Evolutionary conservation across 2,329 filamentous ascomycete genomes (phyloP).

Genomic region (Ophiostoma triangulosporum): DNA sequence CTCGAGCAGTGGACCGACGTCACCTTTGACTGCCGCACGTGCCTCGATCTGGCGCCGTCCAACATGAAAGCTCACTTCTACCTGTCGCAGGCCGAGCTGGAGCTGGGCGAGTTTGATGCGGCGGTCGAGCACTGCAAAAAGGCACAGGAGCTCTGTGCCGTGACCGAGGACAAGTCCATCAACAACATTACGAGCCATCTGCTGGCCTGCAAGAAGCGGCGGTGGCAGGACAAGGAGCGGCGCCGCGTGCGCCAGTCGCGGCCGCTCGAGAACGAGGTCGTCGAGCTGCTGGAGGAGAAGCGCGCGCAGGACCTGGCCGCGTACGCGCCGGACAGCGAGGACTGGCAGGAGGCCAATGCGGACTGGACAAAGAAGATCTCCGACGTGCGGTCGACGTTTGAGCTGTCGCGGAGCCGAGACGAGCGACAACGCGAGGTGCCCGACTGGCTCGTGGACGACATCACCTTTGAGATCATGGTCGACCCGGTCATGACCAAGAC

Average conservation of each 20-base stretch:
- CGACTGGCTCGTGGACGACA: slow-evolving; percentile 65
- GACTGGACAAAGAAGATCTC: slow-evolving; percentile 35
- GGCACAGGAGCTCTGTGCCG: slow-evolving; percentile 59
- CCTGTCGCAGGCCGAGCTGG: slow-evolving; percentile 71
- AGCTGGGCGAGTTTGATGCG: slow-evolving; percentile 55
- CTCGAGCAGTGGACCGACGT: slow-evolving; percentile 60
- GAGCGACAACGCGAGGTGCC: slow-evolving; percentile 48
- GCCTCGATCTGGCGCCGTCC: slow-evolving; percentile 50
- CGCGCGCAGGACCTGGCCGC: slow-evolving; percentile 22
- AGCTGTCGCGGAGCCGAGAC: slow-evolving; percentile 30
- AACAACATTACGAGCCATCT: slow-evolving; percentile 60
- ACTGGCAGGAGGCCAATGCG: slow-evolving; percentile 27
- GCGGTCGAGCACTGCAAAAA: slow-evolving; percentile 55
- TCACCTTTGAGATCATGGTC: slow-evolving; percentile 60
- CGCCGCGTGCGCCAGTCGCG: slow-evolving; percentile 40
- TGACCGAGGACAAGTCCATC: slow-evolving; percentile 50
- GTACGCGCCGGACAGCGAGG: slow-evolving; percentile 33
- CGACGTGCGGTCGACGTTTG: slow-evolving; percentile 35
- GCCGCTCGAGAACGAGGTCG: slow-evolving; percentile 46
- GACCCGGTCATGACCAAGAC: slow-evolving; percentile 67
- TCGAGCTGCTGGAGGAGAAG: slow-evolving; percentile 36
- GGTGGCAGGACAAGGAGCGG: slow-evolving; percentile 66
- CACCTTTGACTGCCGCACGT: slow-evolving; percentile 62
- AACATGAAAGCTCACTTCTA: slow-evolving; percentile 77
- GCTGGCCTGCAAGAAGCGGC: slow-evolving; percentile 67